Base-by-base conservation (phyloP, 495 filamentous ascomycete genomes). In the Aspergillus funiculosus region DNA sequence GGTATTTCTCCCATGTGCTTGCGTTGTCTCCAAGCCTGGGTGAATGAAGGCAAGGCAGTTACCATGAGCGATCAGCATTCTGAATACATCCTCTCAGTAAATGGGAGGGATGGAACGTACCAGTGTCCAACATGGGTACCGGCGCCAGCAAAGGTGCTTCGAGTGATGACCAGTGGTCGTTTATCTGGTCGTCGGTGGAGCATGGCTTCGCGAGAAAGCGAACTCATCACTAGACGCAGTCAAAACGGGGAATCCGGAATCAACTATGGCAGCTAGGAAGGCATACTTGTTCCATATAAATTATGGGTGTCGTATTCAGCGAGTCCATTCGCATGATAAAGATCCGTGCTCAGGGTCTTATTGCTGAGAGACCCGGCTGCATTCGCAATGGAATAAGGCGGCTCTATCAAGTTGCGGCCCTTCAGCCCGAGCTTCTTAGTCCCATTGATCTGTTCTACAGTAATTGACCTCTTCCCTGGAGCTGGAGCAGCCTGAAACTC, bases 241-340 rank as follows among this genome's bases (percentile, higher is more conserved):
- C 10, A 50, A n/a, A n/a, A n/a, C n/a, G n/a, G n/a, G n/a, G 34
- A 29, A 26, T 13, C 11, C 7, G 20, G 0, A 6, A 0, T 17
- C n/a, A 1, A 4, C 10, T 6, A 18, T 11, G 25, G 21, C 5
- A 2, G 17, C 3, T 2, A 15, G 5, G 4, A 7, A 4, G 9
- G 56, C 74, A 63, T 64, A 77, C 73, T 86, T 9, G 78, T 81
- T 28, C 89, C 89, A 60, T 87, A 91, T 8, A 94, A 61, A 58
- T 95, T 95, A 63, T 95, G 89, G 1, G 80, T 82, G 51, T 87
- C 89, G 58, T 90, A 91, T 62, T 88, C 82, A 8, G 64, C 63
- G 40, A 80, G 71, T 1, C 84, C 85, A 48, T 85, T 57, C 36
- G 81, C 68, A 61, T 94, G 86, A 4, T 85, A 68, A 27, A 91